Evolutionary conservation across 2,329 filamentous ascomycete species (phyloP), one percentile per base, ranked within the genome.

Genomic region (Tolypocladium guangdongense): DNA sequence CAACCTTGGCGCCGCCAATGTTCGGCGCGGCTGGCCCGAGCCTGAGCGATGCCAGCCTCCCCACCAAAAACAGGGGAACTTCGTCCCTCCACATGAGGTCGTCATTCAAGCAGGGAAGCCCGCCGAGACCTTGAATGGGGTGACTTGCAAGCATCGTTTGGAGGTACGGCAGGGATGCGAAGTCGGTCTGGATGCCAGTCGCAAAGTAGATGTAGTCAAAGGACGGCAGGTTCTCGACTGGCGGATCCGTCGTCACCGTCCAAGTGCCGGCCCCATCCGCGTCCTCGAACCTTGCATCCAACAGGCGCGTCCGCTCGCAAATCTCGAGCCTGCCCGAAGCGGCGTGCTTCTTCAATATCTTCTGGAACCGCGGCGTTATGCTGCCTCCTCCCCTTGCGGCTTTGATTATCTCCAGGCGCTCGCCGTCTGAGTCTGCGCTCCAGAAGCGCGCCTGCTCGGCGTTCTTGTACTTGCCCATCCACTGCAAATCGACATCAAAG

Each of bases 401-500:
- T 57, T 77, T 75, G 57, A 88, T 77, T 67, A 88, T 86, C 37
- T 82, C 75, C 33, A 84, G 75, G 3, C 87, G 77, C 66, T 91
- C 79, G 30, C 82, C 77, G 55, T 89, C 84, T 7, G 79, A 81
- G 59, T 90, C 86, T 4, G 86, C 86, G 7, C 80, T 82, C 85
- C 87, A 91, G 66, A 91, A 93, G 0, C 78, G 77, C 0, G 87
- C 84, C 64, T 91, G 87, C 59, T 88, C 82, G 52, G 82, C 79
- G 64, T 92, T 92, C 53, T 84, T 83, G 66, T 87, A 92, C 64
- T 92, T 92, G 11, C 85, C 86, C 67, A 92, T 86, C 88, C 88
- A 93, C 49, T 80, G 77, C 2, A 92, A 74, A 54, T 84, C 81
- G 27, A 92, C 78, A 60, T 92, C 88, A 58, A 92, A 92, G 55